These are phyloP conservation scores for Tolypocladium guangdongense DNA, from an alignment of 2,329 filamentous ascomycete genomes.

Conservation along the genomic window DNA sequence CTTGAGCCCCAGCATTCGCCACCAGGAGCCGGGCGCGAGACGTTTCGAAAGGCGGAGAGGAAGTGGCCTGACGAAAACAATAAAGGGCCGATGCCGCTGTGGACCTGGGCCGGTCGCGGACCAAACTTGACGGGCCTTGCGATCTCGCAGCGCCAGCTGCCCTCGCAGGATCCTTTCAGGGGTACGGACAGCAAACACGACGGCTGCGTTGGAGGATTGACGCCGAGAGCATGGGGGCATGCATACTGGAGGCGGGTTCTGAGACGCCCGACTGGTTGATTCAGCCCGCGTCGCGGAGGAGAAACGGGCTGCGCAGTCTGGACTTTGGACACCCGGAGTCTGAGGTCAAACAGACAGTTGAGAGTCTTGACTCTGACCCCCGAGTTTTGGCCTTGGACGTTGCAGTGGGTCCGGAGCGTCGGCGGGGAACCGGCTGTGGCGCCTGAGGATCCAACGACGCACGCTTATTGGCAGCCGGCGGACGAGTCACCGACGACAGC, in stretches of 20 bases:
- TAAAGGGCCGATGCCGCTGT: background rate
- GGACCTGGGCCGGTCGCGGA: background rate
- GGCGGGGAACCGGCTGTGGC: constrained; percentile 1
- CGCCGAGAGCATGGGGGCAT: background rate
- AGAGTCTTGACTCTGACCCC: background rate
- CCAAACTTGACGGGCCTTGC: background rate
- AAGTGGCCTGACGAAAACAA: background rate
- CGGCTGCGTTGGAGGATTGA: background rate
- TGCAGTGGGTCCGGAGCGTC: background rate
- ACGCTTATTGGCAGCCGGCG: background rate
- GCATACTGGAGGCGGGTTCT: background rate
- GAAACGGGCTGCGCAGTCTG: background rate
- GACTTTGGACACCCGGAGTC: too few relatives aligned
- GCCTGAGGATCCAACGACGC: background rate
- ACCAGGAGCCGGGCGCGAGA: background rate
- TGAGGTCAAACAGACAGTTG: background rate
- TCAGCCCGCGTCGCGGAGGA: background rate
- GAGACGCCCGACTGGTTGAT: background rate
- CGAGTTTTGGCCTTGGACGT: background rate
- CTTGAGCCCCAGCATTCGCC: background rate
- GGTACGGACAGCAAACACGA: background rate
- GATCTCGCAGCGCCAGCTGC: background rate
- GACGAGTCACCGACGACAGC: background rate
- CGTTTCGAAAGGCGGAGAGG: background rate
- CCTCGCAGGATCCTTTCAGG: background rate